phyloP scores from a whole-genome alignment of 371 early-diverging fungal species.

The Batkoa obscura region DNA sequence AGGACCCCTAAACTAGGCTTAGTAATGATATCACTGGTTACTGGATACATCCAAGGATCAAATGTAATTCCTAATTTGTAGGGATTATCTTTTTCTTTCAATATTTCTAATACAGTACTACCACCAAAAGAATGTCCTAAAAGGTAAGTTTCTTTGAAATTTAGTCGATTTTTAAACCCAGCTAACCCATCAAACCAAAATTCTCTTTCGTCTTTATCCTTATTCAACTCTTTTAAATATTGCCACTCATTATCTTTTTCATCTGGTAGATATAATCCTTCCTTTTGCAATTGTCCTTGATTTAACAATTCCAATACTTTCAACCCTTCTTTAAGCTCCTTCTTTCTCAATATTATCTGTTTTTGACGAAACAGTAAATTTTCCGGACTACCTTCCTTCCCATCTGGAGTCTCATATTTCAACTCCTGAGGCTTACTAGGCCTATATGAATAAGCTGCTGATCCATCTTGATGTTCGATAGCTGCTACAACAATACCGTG shows the following conservation, averaged over 20 bases:
- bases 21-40: slow-evolving; percentile 2
- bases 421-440: slow-evolving; percentile 9
- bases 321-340: slow-evolving; percentile 14
- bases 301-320: neutral
- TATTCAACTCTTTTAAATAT: neutral
- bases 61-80: slow-evolving; percentile 18
- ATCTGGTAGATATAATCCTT: too few relatives aligned
- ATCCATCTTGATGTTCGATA: slow-evolving; percentile 29
- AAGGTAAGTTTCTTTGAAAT: slow-evolving; percentile 20
- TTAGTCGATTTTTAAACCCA: slow-evolving; percentile 16
- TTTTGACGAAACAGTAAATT: slow-evolving; percentile 11
- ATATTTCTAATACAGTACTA: slow-evolving; percentile 17
- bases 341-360: slow-evolving; percentile 18
- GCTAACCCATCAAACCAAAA: neutral
- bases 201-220: neutral
- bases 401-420: slow-evolving; percentile 9
- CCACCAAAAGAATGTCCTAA: slow-evolving; percentile 40
- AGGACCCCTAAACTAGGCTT: slow-evolving; percentile 17
- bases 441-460: slow-evolving; percentile 14
- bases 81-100: slow-evolving; percentile 9
- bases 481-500: slow-evolving; percentile 27
- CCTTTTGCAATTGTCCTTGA: neutral
- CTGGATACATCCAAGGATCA: slow-evolving; percentile 25
- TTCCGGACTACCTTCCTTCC: slow-evolving; percentile 9
- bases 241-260: neutral